Base-by-base conservation (phyloP, 768 basidiomycete species). In the Clavaria fumosa region DNA sequence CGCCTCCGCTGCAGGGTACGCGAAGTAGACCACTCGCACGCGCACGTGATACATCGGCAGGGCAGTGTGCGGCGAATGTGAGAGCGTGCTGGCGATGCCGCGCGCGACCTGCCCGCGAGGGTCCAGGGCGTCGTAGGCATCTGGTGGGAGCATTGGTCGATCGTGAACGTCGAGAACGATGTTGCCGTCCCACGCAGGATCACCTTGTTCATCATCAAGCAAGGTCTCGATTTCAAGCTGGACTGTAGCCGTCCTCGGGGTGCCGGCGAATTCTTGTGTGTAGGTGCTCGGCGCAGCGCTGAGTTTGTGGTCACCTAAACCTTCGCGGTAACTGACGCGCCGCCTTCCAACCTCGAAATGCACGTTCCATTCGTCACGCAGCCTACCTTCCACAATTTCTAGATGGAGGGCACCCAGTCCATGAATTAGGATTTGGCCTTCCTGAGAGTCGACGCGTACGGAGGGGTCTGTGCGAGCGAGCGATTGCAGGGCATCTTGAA, bases 381-480 rank as follows among this genome's bases (percentile, higher is more conserved):
- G 60, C 30, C 88, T 69, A n/a, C 75, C 71, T 55, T 84, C 82
- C 7, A 88, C 66, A 39, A 90, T 88, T 54, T 90, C 86, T n/a
- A 90, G 68, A 50, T 90, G 86, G 9, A 90, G 66, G 21, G 80
- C 72, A 10, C 86, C 86, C 28, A 90, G 70, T 2, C 85, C 85
- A 46, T 89, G 82, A 1, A 85, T 66, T 21, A 90, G 66, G 23
- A 85, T 61, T 48, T 90, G 86, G 1, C 84, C 86, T 45, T 90
- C 86, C 39, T 82, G 76, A 2, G 62, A 59, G 38, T 88, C 86
- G 21, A 76, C 63, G 14, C 88, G 76, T 20, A 88, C 71, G 1
- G 84, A 88, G n/a, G 86, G 86, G 50, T 90, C 86, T 1, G 88
- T 89, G n/a, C 86, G 77, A 12, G 72, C 62, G 19, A 90, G 60